Evolutionary conservation across 2,329 filamentous ascomycete genomes (phyloP), one percentile per base, ranked within the genome.

Genomic region (Trichoderma sp.): DNA sequence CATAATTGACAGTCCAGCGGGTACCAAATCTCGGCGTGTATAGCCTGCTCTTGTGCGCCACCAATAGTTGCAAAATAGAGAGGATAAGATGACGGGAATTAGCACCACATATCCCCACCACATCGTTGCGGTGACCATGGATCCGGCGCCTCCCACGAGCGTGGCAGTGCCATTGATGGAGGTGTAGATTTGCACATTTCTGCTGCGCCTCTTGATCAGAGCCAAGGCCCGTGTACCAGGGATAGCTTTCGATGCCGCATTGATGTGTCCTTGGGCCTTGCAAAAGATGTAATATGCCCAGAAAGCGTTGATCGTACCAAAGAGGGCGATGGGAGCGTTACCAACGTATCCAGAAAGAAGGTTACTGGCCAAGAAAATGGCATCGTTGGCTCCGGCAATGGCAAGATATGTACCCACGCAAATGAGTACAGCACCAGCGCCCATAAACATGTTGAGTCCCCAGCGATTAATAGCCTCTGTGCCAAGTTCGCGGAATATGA

Each of bases 41-140:
- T 90, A 89, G 1, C 87, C 87, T 1, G 89, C 83, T 27, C 84
- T 81, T 4, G 79, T 80, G 2, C 88, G 81, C 86, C 87, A 89
- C 80, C 87, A 85, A n/a, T 84, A 80, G 68, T 89, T 89, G 78
- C 86, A 86, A 8, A 85, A 80, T 2, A 87, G 81, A 1, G 87
- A 84, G 0, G 84, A 81, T 3, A 87, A 74, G 9, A 90, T 87
- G 76, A 88, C 89, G 0, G 88, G 88, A 3, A 87, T 82, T 5
- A 90, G 80, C 0, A 89, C 82, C 0, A 89, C 82, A 66, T 90
- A 90, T 2, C 86, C 89, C 84, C 85, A 88, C 88, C 88, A 90
- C 33, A 81, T 78, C 3, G 85, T 86, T 0, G 88, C 85, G 0
- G 88, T 89, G 3, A 89, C 79, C 82, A 90, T 84, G 0, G 87